phyloP scores from a whole-genome alignment of 192 early-diverging fungal species.

The Spizellomyces punctatus region DNA sequence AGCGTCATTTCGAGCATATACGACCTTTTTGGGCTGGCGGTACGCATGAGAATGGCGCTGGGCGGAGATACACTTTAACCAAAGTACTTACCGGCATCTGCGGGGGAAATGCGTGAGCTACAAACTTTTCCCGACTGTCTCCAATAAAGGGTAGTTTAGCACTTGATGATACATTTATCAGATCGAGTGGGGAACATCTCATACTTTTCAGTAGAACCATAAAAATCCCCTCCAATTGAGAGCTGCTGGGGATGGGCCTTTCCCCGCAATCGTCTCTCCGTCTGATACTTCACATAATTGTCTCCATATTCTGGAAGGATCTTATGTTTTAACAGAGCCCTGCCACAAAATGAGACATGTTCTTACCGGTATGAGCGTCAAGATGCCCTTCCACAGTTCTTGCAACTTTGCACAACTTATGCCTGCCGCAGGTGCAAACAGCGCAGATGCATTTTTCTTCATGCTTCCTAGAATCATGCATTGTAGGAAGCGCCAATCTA shows the following conservation, averaged over 20 bases:
- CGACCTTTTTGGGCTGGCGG: conserved; percentile 30
- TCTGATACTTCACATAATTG: conserved; percentile 42
- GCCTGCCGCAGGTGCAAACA: conserved; percentile 44
- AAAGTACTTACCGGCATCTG: conserved; percentile 29
- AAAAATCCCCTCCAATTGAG: conserved; percentile 48
- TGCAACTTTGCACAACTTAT: conserved; percentile 40
- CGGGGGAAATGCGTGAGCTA: conserved; percentile 36
- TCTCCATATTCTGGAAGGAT: conserved; percentile 46
- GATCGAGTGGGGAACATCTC: background rate
- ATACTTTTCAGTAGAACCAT: conserved; percentile 49
- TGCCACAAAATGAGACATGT: background rate
- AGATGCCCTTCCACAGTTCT: conserved; percentile 28
- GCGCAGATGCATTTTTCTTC: conserved; percentile 33
- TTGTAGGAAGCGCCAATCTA: too few species aligned
- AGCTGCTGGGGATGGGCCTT: conserved; percentile 47
- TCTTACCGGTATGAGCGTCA: conserved; percentile 39
- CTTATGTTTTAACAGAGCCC: background rate
- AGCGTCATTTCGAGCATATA: conserved; percentile 35
- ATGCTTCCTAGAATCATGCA: background rate
- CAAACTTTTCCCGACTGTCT: conserved; percentile 48
- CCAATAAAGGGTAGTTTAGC: background rate
- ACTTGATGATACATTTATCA: too few species aligned
- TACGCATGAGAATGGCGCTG: conserved; percentile 9
- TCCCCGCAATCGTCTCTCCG: conserved; percentile 31
- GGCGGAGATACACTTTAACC: background rate